Evolutionary conservation across 2,329 filamentous ascomycete species (phyloP).

Genomic region (Coniochaeta ligniaria): DNA sequence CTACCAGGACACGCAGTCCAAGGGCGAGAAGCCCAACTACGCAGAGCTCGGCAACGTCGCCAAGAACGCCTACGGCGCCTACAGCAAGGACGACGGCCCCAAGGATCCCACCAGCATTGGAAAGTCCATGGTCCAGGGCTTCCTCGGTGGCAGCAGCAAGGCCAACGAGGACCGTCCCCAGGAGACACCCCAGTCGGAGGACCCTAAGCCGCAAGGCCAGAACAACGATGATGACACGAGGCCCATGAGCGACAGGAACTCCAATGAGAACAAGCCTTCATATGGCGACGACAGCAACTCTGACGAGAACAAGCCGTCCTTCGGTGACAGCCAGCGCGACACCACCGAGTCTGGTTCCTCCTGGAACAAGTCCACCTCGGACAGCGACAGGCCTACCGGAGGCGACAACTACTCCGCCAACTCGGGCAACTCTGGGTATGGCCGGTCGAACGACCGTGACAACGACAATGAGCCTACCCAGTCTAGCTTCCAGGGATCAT

Average conservation of each 20-base stretch:
- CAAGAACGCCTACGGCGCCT: constrained; percentile 22
- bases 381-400: not conserved
- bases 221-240: not conserved
- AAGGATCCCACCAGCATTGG: constrained; percentile 6
- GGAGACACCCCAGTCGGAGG: not conserved
- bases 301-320: not conserved
- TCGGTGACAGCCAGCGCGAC: too few relatives aligned
- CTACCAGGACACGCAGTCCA: constrained; percentile 13
- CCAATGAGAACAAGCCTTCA: not conserved
- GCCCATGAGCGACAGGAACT: not conserved
- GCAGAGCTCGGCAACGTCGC: constrained; percentile 21
- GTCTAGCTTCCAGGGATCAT: not conserved
- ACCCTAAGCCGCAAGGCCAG: not conserved
- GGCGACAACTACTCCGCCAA: not conserved
- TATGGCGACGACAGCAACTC: not conserved
- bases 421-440: not conserved
- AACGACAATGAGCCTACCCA: not conserved
- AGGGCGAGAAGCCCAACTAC: constrained; percentile 24
- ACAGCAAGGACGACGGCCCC: constrained; percentile 7
- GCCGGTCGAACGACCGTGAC: not conserved
- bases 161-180: not conserved
- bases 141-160: not conserved
- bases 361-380: not conserved
- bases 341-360: too few relatives aligned
- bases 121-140: constrained; percentile 6